Percentiles rank a stretch among this genome's conserved stretches.
These are phyloP conservation scores for Tulasnella sp. DNA, from an alignment of 768 basidiomycete genomes.

Conservation along the genomic window DNA sequence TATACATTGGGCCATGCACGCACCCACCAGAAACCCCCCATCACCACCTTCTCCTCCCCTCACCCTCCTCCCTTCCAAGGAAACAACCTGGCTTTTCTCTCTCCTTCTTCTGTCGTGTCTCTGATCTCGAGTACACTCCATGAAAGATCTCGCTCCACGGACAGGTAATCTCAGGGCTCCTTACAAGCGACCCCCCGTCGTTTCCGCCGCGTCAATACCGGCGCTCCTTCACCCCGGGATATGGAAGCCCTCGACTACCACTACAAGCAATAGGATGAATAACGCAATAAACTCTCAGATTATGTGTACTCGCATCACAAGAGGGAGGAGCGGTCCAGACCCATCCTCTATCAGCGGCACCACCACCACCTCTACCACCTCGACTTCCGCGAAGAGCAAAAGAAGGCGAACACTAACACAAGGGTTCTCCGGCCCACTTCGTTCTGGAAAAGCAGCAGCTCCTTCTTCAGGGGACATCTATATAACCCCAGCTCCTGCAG, in stretches of 20 bases:
- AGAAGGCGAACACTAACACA: not conserved
- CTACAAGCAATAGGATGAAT: not conserved
- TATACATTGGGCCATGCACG: not conserved
- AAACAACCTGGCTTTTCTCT: not conserved
- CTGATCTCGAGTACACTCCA: not conserved
- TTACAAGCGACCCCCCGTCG: not conserved
- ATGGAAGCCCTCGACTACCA: not conserved
- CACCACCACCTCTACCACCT: not conserved
- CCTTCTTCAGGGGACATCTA: not conserved
- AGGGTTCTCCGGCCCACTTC: not conserved
- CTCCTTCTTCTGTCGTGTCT: too few relatives aligned
- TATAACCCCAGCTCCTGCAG: not conserved
- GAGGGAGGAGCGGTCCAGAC: not conserved
- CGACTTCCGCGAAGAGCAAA: not conserved
- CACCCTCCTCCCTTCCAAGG: not conserved
- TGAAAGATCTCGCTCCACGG: not conserved
- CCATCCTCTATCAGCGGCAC: not conserved
- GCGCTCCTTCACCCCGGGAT: not conserved
- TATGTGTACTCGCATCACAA: not conserved
- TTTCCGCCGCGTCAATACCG: not conserved
- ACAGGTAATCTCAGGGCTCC: not conserved
- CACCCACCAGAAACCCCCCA: not conserved
- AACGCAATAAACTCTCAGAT: not conserved
- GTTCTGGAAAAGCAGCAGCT: not conserved
- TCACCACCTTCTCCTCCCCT: not conserved